phyloP scores from a whole-genome alignment of 2,329 filamentous ascomycete species.

The Apiospora sp. region DNA sequence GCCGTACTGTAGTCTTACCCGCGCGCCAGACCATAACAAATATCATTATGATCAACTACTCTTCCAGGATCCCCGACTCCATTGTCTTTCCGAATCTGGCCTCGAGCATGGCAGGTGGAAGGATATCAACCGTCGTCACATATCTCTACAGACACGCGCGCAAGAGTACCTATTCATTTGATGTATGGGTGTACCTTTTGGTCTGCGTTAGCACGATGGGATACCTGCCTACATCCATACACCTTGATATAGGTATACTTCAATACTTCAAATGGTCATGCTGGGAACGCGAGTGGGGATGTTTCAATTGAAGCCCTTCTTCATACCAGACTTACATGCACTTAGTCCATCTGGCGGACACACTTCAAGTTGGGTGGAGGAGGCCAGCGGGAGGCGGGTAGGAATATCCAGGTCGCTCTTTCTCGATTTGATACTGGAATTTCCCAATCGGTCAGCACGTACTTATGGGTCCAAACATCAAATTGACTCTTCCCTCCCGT shows the following conservation, averaged over 20 bases:
- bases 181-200: background rate
- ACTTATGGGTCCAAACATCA: background rate
- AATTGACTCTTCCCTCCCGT: constrained; percentile 7
- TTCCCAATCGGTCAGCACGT: background rate
- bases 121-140: background rate
- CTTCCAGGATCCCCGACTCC: constrained; percentile 28
- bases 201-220: background rate
- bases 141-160: background rate
- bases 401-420: background rate
- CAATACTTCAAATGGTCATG: background rate
- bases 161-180: background rate
- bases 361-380: background rate
- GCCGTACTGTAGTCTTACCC: constrained; percentile 25
- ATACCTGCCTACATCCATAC: background rate
- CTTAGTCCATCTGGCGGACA: background rate
- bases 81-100: constrained; percentile 34
- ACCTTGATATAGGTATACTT: too few relatives aligned
- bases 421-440: background rate
- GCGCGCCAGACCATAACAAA: constrained; percentile 33
- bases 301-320: background rate
- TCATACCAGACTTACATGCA: too few relatives aligned
- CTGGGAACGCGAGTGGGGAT: background rate
- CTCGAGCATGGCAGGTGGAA: constrained; percentile 28
- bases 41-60: constrained; percentile 31
- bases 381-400: constrained; percentile 5